A percentile compares a stretch with the other conserved stretches of the same genome.
Evolutionary conservation across 768 basidiomycete species (phyloP).

Genomic region (Leccinum variicolor): DNA sequence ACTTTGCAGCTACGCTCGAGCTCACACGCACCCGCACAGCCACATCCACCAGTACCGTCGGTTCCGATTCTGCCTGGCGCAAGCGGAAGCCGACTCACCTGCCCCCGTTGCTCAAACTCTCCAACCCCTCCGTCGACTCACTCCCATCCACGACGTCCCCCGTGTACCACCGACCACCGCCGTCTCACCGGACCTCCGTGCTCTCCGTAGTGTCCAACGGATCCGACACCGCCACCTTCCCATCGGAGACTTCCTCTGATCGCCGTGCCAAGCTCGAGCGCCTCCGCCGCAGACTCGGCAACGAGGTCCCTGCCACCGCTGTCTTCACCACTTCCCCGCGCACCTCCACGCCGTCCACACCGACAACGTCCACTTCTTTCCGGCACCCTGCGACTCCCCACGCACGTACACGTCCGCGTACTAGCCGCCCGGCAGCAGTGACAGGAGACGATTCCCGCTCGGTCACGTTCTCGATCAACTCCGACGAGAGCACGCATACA

Average conservation of each 20-base stretch:
- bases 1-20: neutral
- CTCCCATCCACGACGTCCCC: slow-evolving; percentile 3
- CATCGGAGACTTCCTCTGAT: slow-evolving; percentile 34
- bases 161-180: slow-evolving; percentile 5
- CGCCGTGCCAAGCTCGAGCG: slow-evolving; percentile 60
- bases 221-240: slow-evolving; percentile 15
- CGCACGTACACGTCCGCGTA: neutral
- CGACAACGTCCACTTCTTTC: neutral
- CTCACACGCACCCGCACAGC: neutral
- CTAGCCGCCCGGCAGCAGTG: neutral
- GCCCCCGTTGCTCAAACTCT: slow-evolving; percentile 23
- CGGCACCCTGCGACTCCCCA: neutral
- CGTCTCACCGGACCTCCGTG: slow-evolving; percentile 16
- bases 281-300: slow-evolving; percentile 57
- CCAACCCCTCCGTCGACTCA: neutral
- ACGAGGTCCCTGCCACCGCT: slow-evolving; percentile 57
- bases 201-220: slow-evolving; percentile 17
- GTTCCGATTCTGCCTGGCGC: slow-evolving; percentile 16
- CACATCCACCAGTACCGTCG: neutral
- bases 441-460: slow-evolving; percentile 20
- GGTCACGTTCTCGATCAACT: slow-evolving; percentile 25
- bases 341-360: slow-evolving; percentile 10
- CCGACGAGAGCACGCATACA: slow-evolving; percentile 25
- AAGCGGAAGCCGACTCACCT: slow-evolving; percentile 29
- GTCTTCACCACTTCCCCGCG: slow-evolving; percentile 39